Conservation (phyloP, 106 monocot genomes). For the Hemerocallis citrina region DNA sequence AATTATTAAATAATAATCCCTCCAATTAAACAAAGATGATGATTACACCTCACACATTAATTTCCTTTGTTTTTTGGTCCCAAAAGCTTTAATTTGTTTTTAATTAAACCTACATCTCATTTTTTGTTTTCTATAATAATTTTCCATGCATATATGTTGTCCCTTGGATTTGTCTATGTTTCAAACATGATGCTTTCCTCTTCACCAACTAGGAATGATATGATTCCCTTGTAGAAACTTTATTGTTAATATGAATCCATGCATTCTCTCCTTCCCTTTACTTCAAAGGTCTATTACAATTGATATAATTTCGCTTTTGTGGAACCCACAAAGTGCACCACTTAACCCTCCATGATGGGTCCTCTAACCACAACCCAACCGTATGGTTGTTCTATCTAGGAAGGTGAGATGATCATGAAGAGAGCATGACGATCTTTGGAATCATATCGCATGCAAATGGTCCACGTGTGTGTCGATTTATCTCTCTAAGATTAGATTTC, state of each 20-base stretch:
- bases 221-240: conserved; percentile 1
- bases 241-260: background rate
- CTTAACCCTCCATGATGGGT: conserved; percentile 8
- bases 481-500: no score
- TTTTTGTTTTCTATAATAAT: background rate
- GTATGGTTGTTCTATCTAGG: background rate
- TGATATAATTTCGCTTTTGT: background rate
- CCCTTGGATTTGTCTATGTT: no score
- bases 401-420: background rate
- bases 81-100: no score
- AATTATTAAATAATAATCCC: no score
- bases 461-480: no score
- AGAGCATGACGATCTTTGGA: conserved; percentile 12
- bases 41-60: conserved; percentile 1
- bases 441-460: background rate
- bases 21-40: background rate
- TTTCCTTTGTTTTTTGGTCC: conserved; percentile 2
- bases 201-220: conserved; percentile 17
- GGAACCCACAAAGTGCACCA: conserved; percentile 7
- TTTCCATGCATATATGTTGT: background rate
- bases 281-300: conserved; percentile 4
- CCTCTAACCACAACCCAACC: conserved; percentile 6
- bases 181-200: conserved; percentile 8
- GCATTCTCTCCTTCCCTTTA: conserved; percentile 11
- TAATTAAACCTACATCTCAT: background rate